These are phyloP conservation scores for Strigomonas culicis DNA, from an alignment of 208 protist species.

Conservation along the genomic window DNA sequence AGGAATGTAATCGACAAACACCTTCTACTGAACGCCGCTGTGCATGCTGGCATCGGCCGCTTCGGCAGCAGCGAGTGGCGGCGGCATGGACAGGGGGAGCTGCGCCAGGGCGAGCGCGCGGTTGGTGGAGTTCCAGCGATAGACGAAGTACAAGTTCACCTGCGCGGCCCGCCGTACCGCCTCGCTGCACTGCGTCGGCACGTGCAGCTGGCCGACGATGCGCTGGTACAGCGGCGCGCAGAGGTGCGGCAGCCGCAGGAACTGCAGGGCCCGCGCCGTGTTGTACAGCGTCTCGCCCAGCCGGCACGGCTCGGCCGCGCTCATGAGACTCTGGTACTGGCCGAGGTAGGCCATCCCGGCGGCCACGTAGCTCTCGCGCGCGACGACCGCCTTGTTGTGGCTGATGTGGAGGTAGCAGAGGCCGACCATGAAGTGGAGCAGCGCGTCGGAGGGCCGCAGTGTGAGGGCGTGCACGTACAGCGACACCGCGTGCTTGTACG, in stretches of 20 bases:
- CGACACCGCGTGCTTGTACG: constrained; percentile 68
- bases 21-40: not conserved
- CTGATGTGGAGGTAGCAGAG: constrained; percentile 69
- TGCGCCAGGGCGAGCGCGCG: constrained; percentile 43
- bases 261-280: constrained; percentile 74
- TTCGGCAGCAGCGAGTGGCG: not conserved
- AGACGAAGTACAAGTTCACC: constrained; percentile 79
- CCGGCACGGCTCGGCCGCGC: constrained; percentile 31
- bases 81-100: constrained; percentile 26
- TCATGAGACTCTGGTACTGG: constrained; percentile 57
- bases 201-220: constrained; percentile 50
- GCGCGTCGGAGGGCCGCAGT: constrained; percentile 51
- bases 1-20: too few species aligned
- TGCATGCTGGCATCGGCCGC: not conserved
- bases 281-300: constrained; percentile 84
- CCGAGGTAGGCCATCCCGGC: constrained; percentile 73
- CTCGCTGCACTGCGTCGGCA: constrained; percentile 60
- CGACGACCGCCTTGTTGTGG: constrained; percentile 66
- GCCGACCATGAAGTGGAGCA: constrained; percentile 77
- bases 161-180: constrained; percentile 63
- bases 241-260: constrained; percentile 59
- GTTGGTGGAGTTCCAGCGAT: constrained; percentile 66
- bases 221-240: constrained; percentile 78
- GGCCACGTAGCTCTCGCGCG: constrained; percentile 63
- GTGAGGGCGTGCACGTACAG: constrained; percentile 66